These are phyloP conservation scores for Neurospora sublineolata DNA, from an alignment of 495 filamentous ascomycete genomes.

Conservation along the genomic window DNA sequence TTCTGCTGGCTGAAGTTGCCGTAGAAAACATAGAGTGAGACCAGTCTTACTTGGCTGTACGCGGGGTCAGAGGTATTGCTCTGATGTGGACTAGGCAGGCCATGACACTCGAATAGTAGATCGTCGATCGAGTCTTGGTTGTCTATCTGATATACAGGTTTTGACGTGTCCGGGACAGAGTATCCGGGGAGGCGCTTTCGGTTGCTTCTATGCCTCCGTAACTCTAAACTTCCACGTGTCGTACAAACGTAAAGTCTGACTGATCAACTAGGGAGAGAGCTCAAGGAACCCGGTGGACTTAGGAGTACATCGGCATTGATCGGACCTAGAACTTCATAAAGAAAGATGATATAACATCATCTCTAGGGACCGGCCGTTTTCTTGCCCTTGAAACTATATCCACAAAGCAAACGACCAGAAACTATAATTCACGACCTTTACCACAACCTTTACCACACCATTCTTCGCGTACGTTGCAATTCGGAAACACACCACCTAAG, in stretches of 20 bases:
- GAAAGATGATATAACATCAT: not conserved
- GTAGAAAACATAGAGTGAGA: not conserved
- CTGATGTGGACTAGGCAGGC: not conserved
- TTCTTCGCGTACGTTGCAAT: not conserved
- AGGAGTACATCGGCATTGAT: too few species aligned
- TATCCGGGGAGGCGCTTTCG: not conserved
- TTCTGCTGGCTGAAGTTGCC: not conserved
- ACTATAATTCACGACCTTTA: not conserved
- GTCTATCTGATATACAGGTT: not conserved
- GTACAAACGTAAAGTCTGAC: not conserved
- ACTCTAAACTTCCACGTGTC: not conserved
- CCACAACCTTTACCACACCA: not conserved
- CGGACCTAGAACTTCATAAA: not conserved
- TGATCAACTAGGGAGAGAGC: not conserved
- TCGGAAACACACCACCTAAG: not conserved
- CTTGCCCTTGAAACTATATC: too few species aligned
- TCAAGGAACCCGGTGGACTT: too few species aligned
- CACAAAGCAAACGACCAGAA: not conserved
- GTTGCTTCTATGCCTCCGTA: not conserved
- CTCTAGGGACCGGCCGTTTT: not conserved
- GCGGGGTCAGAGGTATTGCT: not conserved
- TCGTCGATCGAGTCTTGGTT: not conserved
- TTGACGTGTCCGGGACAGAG: not conserved
- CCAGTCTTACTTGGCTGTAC: not conserved
- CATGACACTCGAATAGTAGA: not conserved